phyloP scores from a whole-genome alignment of 2,329 filamentous ascomycete species.

The Fusarium floridanum region DNA sequence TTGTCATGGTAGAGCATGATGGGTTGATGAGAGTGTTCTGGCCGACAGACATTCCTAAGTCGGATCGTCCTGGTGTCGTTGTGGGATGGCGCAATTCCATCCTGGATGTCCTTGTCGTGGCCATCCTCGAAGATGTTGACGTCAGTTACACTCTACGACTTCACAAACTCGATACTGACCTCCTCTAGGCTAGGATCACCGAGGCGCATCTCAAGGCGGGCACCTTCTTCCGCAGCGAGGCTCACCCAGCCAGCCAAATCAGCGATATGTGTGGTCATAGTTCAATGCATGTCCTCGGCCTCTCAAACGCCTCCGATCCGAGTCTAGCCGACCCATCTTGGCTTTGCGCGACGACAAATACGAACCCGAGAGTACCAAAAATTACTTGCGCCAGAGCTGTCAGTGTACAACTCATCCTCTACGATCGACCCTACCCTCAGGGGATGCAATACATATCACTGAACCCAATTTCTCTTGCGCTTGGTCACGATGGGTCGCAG shows the following conservation, averaged over 20 bases:
- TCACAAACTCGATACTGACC: constrained; percentile 41
- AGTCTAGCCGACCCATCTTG: constrained; percentile 73
- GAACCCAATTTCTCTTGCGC: constrained; percentile 86
- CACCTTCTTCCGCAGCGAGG: constrained; percentile 84
- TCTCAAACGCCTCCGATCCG: constrained; percentile 74
- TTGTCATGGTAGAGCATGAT: constrained; percentile 80
- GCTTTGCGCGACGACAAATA: constrained; percentile 71
- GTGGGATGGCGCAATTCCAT: constrained; percentile 97
- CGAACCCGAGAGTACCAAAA: constrained; percentile 69
- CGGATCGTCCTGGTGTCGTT: constrained; percentile 82
- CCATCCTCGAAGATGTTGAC: constrained; percentile 91
- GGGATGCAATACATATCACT: constrained; percentile 98
- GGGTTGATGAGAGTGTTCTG: constrained; percentile 98
- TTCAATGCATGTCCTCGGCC: constrained; percentile 87
- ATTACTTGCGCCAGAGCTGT: constrained; percentile 79
- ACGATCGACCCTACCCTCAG: constrained; percentile 85
- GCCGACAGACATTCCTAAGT: constrained; percentile 86
- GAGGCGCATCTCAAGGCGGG: constrained; percentile 89
- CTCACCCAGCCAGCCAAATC: constrained; percentile 83
- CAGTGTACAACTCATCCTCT: constrained; percentile 89
- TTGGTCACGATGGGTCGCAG: constrained; percentile 76
- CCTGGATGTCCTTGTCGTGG: constrained; percentile 89
- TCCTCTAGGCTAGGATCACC: constrained; percentile 76
- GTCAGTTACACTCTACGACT: constrained; percentile 61
- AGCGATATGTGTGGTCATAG: constrained; percentile 86